Evolutionary conservation across 2,329 filamentous ascomycete species (phyloP), one percentile per base, ranked within the genome.

Genomic region (Cryoendolithus antarcticus): DNA sequence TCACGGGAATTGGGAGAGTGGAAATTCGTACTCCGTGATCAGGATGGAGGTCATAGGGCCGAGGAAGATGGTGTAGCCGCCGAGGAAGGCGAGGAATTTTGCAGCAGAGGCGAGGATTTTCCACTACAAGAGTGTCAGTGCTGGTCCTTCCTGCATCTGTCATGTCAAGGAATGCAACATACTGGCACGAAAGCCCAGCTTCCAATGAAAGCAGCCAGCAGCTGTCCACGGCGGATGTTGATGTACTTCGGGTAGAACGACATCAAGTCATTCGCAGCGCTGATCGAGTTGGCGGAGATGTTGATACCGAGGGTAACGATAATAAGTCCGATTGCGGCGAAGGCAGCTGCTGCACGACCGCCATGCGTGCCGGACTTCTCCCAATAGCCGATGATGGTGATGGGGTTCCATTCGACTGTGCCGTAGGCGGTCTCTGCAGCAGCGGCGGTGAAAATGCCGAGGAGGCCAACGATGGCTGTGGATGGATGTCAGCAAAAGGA

Each of bases 61-160:
- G 1, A 82, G 60, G 57, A 82, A 81, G 32, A 81, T 66, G 2
- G 72, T 71, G 56, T 80, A 80, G 1, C 76, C 77, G 32, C 70
- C 66, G 66, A 84, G 77, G 50, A 62, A 62, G 30, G 54, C 47
- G 12, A 62, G 49, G 47, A 62, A 61, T 35, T 55, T 58, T 6
- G 51, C 49, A 5, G 56, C 54, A 1, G 52, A 57, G 3, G 52
- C 53, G 6, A 60, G 52, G 32, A 60, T 59, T 42, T 60, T 59
- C 59, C 59, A 62, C 33, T 19, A 5, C 3, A 5, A 3, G 15
- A 19, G 31, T 41, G 15, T 19, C 15, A 19, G n/a, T n/a, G n/a
- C n/a, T n/a, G n/a, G n/a, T n/a, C n/a, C n/a, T n/a, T n/a, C n/a
- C n/a, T n/a, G n/a, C n/a, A n/a, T n/a, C n/a, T n/a, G n/a, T n/a